phyloP scores from a whole-genome alignment of 306 rosid species.

The Prunus campanulata region DNA sequence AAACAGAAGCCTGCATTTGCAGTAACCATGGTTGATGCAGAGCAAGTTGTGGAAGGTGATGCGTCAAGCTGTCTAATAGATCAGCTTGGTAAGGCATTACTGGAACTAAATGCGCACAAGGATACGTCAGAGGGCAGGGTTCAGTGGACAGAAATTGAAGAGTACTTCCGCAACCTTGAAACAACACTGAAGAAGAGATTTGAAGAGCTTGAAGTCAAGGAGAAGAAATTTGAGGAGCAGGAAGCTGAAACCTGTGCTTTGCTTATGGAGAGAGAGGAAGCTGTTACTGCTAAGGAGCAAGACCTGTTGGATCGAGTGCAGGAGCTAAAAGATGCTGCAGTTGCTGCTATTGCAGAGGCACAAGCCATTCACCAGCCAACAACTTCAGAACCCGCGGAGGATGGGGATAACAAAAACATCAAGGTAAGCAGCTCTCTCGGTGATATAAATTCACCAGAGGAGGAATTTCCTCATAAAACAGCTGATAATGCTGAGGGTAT shows the following conservation, averaged over 20 bases:
- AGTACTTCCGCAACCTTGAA: constrained; percentile 61
- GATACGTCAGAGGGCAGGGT: constrained; percentile 44
- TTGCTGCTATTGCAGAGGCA: constrained; percentile 60
- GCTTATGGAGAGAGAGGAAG: constrained; percentile 54
- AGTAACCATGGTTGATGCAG: constrained; percentile 44
- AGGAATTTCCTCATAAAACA: constrained; percentile 51
- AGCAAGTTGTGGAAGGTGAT: constrained; percentile 34
- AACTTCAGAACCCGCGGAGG: constrained; percentile 39
- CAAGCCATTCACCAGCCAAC: constrained; percentile 41
- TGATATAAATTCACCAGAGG: constrained; percentile 50
- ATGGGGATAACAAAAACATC: constrained; percentile 45
- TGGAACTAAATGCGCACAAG: constrained; percentile 52
- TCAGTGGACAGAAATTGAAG: constrained; percentile 68
- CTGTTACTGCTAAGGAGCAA: constrained; percentile 65
- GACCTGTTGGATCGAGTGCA: constrained; percentile 69
- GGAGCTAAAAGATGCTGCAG: constrained; percentile 73
- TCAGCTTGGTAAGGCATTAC: constrained; percentile 53
- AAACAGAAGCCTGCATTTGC: constrained; percentile 23
- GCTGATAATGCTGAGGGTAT: constrained; percentile 51
- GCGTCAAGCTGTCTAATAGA: constrained; percentile 39
- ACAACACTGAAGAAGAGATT: constrained; percentile 37
- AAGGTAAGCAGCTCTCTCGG: constrained; percentile 75
- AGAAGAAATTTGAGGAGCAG: constrained; percentile 49
- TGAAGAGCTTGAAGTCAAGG: constrained; percentile 61
- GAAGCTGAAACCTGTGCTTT: constrained; percentile 39